Base-by-base conservation (phyloP, 345 rosid genomes). In the Garcia nutans region DNA sequence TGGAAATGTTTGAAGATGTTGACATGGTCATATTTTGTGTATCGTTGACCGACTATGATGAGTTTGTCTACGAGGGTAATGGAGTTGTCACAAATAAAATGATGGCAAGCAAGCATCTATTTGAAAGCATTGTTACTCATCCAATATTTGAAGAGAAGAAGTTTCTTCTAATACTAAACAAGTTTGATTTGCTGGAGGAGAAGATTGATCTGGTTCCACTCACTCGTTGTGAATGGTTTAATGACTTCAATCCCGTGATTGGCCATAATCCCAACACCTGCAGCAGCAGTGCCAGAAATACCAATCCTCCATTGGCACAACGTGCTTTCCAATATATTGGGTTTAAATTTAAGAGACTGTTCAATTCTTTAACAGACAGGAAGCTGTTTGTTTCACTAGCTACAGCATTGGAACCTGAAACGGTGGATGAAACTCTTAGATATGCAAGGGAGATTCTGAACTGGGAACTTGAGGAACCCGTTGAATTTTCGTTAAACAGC, bases 1-100 rank as follows among this genome's bases (percentile, higher is more conserved):
- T 91, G 76, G 87, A 86, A 52, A 93, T 89, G 97, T 96, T 96
- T 58, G 99, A 93, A 86, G 92, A 91, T 33, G 84, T 89, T 11
- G 86, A 90, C 74, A 80, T 91, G 22, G 85, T 95, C 70, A 42
- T 95, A 67, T 93, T 91, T 76, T 88, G 93, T 7, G 89, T 91
- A 73, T 89, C 97, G 15, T 78, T 95, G 82, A 82, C 84, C 1
- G 97, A 87, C 70, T 96, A 91, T 1, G 87, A 79, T 60, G 84
- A 89, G 79, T 84, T 75, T 82, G 73, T 76, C 10, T 76, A 85
- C 77, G 94, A 89, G 82, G 24, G 47, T 0, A 81, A 80, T 0
- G 97, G 98, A 62, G 79, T 78, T 82, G 77, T 22, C 58, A 80
- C 70, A 66, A 96, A 93, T 91, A 93, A 93, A 86, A 96, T 96